phyloP scores from a whole-genome alignment of 2,329 filamentous ascomycete genomes.

The Neonectria sp. region DNA sequence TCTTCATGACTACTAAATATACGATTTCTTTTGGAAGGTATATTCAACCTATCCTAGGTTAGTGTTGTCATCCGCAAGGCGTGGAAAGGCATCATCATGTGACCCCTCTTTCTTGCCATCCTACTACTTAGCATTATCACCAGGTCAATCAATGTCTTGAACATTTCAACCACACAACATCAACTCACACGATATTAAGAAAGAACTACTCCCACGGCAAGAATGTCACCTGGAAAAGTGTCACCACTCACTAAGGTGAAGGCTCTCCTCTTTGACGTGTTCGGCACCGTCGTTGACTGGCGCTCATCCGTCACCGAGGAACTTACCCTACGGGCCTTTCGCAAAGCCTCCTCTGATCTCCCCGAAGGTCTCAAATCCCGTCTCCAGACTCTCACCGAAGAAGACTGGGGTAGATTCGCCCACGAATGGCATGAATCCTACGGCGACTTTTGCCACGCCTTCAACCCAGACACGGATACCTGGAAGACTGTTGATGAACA shows the following conservation, averaged over 20 bases:
- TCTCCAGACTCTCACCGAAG: conserved; percentile 64
- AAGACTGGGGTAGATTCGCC: conserved; percentile 76
- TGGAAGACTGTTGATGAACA: conserved; percentile 84
- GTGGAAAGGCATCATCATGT: conserved; percentile 34
- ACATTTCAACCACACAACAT: neutral
- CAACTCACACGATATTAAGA: neutral
- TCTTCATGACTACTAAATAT: neutral
- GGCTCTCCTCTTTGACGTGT: conserved; percentile 81
- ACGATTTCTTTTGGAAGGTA: neutral
- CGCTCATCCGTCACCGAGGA: conserved; percentile 75
- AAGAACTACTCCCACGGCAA: neutral
- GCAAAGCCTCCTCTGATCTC: conserved; percentile 65
- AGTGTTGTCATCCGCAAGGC: conserved; percentile 35
- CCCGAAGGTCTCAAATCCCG: conserved; percentile 62
- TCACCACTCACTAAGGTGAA: conserved; percentile 58
- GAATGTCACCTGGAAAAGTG: conserved; percentile 45
- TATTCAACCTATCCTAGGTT: neutral
- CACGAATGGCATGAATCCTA: conserved; percentile 80
- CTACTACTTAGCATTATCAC: neutral
- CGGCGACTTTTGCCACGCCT: conserved; percentile 69
- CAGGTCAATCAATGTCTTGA: neutral
- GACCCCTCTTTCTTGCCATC: conserved; percentile 20
- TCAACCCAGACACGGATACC: conserved; percentile 61
- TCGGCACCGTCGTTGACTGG: conserved; percentile 88
- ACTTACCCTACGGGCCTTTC: conserved; percentile 66